Conservation (phyloP, 208 protist genomes). For the Wallacemonas rigidus region DNA sequence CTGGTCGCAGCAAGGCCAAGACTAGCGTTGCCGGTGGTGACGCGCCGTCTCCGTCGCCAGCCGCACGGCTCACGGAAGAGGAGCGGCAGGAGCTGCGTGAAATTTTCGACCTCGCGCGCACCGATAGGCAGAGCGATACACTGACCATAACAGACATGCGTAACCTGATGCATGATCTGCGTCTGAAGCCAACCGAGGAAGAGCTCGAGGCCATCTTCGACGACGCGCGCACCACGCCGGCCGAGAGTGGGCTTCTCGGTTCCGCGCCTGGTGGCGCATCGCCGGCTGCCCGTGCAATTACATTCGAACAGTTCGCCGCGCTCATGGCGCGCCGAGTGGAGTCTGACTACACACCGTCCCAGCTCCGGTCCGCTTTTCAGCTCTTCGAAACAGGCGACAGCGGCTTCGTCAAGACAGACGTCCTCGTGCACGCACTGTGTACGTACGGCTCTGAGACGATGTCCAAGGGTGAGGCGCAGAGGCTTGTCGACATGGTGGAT, state of each 20-base stretch:
- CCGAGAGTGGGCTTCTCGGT: neutral
- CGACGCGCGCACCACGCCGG: conserved; percentile 31
- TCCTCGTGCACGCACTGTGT: conserved; percentile 85
- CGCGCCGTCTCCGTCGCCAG: conserved; percentile 1
- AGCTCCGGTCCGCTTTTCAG: conserved; percentile 89
- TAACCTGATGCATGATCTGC: conserved; percentile 86
- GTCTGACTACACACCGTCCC: conserved; percentile 84
- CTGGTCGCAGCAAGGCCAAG: neutral
- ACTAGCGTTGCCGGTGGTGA: neutral
- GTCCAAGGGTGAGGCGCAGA: conserved; percentile 68
- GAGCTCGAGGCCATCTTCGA: conserved; percentile 84
- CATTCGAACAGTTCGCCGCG: conserved; percentile 86
- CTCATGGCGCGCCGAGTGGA: conserved; percentile 89
- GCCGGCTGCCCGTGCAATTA: conserved; percentile 39
- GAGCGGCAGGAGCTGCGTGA: conserved; percentile 90
- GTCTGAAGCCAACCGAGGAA: conserved; percentile 84
- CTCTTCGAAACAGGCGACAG: conserved; percentile 90
- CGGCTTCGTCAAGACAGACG: conserved; percentile 83
- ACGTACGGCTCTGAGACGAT: conserved; percentile 92
- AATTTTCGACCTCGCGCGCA: conserved; percentile 92
- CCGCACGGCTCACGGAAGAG: conserved; percentile 48
- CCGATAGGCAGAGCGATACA: conserved; percentile 59
- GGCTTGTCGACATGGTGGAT: conserved; percentile 79
- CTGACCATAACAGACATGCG: conserved; percentile 82
- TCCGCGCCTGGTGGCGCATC: neutral